phyloP scores from a whole-genome alignment of 257 asterid species.

The Knoxia roxburghii region DNA sequence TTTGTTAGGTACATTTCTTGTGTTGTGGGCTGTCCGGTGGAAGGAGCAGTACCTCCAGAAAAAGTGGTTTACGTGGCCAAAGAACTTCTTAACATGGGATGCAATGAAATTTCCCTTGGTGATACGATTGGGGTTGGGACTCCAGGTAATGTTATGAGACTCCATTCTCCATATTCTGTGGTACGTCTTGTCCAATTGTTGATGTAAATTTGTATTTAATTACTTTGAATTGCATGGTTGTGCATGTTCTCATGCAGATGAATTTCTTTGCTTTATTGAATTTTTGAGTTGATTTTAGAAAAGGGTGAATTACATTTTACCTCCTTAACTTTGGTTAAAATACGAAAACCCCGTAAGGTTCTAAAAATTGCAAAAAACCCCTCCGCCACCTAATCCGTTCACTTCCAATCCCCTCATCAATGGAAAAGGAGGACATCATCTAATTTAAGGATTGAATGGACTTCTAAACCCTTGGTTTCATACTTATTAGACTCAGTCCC shows the following conservation, averaged over 20 bases:
- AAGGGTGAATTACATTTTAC: too few species aligned
- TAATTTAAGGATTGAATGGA: too few species aligned
- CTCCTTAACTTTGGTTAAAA: too few species aligned
- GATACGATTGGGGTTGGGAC: conserved; percentile 95
- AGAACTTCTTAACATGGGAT: conserved; percentile 81
- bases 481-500: neutral
- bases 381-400: too few species aligned
- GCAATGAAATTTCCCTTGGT: conserved; percentile 90
- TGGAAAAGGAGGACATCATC: too few species aligned
- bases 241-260: neutral
- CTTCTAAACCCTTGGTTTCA: neutral
- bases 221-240: neutral
- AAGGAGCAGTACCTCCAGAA: conserved; percentile 80
- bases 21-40: conserved; percentile 95
- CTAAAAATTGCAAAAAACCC: too few species aligned
- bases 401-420: too few species aligned
- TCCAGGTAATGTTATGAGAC: conserved; percentile 54
- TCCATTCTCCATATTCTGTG: neutral
- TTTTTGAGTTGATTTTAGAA: neutral
- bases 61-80: conserved; percentile 81
- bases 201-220: neutral
- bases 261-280: neutral
- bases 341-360: too few species aligned
- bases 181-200: neutral
- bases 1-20: conserved; percentile 75